Base-by-base conservation (phyloP, 345 rosid genomes). In the Rhodamnia argentea region DNA sequence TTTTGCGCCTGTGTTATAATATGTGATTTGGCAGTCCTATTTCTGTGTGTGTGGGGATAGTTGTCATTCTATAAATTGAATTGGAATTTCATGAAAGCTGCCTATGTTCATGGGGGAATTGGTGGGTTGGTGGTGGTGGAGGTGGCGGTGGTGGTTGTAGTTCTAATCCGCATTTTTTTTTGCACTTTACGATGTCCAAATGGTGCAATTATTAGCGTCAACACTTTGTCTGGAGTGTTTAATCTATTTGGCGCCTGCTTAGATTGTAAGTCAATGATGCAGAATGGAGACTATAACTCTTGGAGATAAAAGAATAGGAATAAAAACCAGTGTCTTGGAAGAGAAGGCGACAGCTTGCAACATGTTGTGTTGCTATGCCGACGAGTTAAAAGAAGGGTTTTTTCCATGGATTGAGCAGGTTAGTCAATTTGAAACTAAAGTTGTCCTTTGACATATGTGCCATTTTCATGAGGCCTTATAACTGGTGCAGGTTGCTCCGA, bases 341-440 rank as follows among this genome's bases (percentile, higher is more conserved):
- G 99, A 98, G 90, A 98, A 98, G 86, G 99, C 99, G 56, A 98
- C 99, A 23, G 99, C 99, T 52, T 98, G 99, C 86, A 96, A 98
- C 91, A 96, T 98, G 99, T 90, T 98, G 18, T 98, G 99, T 82
- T 98, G 99, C 91, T 98, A 98, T 91, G 99, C 99, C 32, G 99
- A 98, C 89, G 99, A 98, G 91, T 89, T 98, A 90, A 98, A 98
- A 90, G 99, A 96, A 91, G 99, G 99, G 78, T 98, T 98, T 90
- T 98, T 93, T 85, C 99, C 99, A 81, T 98, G 99, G 99, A 95
- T 98, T 87, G 99, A 96, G 88, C 98, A 96, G 98, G 99, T 96
- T 87, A 18, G 89, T 32, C 18, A 82, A 78, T 86, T 47, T 52
- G 29, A 83, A 27, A 44, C 75, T 74, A 20, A 14, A 81, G 85